Evolutionary conservation across 139 green algal genomes (phyloP).

Genomic region (Chara braunii): DNA sequence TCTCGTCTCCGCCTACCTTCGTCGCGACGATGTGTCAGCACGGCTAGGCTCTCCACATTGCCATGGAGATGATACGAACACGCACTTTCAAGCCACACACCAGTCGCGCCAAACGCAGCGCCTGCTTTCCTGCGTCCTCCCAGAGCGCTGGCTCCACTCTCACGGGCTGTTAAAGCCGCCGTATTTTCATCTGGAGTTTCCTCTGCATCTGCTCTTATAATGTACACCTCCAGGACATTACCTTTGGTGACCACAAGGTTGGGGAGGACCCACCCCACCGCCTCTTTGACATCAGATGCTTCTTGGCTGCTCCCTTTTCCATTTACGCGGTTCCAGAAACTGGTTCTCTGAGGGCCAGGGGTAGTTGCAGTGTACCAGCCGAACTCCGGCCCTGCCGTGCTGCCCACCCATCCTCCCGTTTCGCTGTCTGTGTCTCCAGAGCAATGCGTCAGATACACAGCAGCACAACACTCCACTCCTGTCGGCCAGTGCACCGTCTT

Average conservation of each 20-base stretch:
- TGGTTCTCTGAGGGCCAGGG: not conserved
- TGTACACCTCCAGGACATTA: slow-evolving; percentile 64
- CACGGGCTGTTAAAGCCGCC: too few species aligned
- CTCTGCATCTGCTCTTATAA: slow-evolving; percentile 31
- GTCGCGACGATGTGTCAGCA: slow-evolving; percentile 10
- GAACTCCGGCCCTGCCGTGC: not conserved
- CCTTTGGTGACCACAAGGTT: slow-evolving; percentile 61
- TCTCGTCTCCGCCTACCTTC: slow-evolving; percentile 13
- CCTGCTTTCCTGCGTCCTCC: too few species aligned
- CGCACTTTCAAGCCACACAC: not conserved
- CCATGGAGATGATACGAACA: slow-evolving; percentile 17
- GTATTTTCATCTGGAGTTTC: not conserved
- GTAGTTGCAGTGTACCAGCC: not conserved
- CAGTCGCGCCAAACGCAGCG: not conserved
- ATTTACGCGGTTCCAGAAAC: not conserved
- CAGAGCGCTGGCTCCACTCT: too few species aligned
- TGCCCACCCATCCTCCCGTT: not conserved
- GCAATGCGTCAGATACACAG: slow-evolving; percentile 29
- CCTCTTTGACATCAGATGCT: too few species aligned
- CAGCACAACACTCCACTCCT: slow-evolving; percentile 19
- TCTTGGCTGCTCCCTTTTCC: slow-evolving; percentile 4
- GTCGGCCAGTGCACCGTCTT: slow-evolving; percentile 33
- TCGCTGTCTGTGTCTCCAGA: not conserved
- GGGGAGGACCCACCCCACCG: slow-evolving; percentile 29
- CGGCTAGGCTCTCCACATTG: slow-evolving; percentile 32